Evolutionary conservation across 805 yeast genomes (phyloP), one percentile per base, ranked within the genome.

Genomic region (Pichia deserticola): DNA sequence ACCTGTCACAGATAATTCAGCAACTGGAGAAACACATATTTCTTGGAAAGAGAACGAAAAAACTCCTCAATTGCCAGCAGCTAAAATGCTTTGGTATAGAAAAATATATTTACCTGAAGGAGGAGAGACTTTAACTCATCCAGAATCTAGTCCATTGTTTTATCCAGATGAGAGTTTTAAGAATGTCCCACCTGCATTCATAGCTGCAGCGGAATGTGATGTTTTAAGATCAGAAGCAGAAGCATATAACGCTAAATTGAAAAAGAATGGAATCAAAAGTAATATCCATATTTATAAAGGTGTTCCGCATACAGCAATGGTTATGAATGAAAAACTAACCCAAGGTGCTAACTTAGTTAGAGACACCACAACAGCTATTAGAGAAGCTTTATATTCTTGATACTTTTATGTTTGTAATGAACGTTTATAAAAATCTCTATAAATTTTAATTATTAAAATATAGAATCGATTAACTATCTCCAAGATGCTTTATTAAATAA

Each of bases 291-390:
- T 71, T 34, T 74, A 72, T 54, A 58, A 60, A 44, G 77, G 77
- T 6, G 65, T 70, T 42, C 78, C 78, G 6, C 79, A 75, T 58
- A 67, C 77, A n/a, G 73, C 68, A 5, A 71, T 74, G 76, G 76
- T 69, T 30, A 73, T 75, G 78, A 73, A 72, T 52, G 71, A 59
- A 12, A 63, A 64, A 10, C 57, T 71, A 44, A 58, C 58, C 6
- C 65, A 66, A 43, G 74, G 75, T 5, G 60, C 54, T 41, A 62
- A 65, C 27, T 54, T 69, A 49, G 65, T 69, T 12, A 52, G 54
- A 15, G 71, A 69, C 48, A 58, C 67, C 30, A 63, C 67, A 11
- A 40, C 47, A 25, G 70, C 72, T 20, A 45, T 70, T 28, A 60
- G 49, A 43, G 50, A 54, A 10, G 69, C 71, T 8, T 67, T 69